Base-by-base conservation (phyloP, 2,329 filamentous ascomycete genomes). In the Leptographium radiaticola region DNA sequence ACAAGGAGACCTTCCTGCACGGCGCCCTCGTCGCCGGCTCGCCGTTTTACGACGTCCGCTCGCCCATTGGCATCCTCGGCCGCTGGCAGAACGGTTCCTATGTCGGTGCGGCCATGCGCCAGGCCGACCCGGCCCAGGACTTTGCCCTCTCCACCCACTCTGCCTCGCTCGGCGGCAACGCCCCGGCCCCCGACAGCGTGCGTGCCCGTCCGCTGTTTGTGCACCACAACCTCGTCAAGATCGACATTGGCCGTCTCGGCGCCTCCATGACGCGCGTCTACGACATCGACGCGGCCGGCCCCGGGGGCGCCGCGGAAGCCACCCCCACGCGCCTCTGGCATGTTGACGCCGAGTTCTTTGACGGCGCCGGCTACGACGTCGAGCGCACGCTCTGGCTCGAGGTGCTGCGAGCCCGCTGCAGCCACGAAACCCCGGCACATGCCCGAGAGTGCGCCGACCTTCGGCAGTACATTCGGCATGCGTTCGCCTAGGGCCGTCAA, bases 1-100 rank as follows among this genome's bases (percentile, higher is more conserved):
- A 75, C 62, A 75, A 74, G 60, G 73, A 76, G 56, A 76, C 72
- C 0, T 75, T 75, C 54, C 57, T 71, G 11, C 68, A 68, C 50
- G 72, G 71, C 0, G 72, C 72, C 8, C 59, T 69, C n/a, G 70
- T 66, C 10, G 61, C 74, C n/a, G 62, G 63, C 3, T 57, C 63
- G 8, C 65, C 69, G 0, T 71, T 66, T 56, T 73, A 72, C 60
- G 62, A 68, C 59, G 66, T 72, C 51, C 62, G 65, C 52, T 65
- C 66, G 31, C 58, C 57, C 0, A 63, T 65, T n/a, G 57, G 53
- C 6, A 60, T 65, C 33, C 55, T 70, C 1, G 69, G 69, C 12
- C 63, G 64, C 5, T 59, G 59, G 54, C 46, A 66, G 57, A 64
- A 66, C 49, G 61, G 58, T 36, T 53, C 56, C 33, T 63, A 60